These are phyloP conservation scores for Penicillium sclerotiorum DNA, from an alignment of 2,329 filamentous ascomycete species.

Conservation along the genomic window DNA sequence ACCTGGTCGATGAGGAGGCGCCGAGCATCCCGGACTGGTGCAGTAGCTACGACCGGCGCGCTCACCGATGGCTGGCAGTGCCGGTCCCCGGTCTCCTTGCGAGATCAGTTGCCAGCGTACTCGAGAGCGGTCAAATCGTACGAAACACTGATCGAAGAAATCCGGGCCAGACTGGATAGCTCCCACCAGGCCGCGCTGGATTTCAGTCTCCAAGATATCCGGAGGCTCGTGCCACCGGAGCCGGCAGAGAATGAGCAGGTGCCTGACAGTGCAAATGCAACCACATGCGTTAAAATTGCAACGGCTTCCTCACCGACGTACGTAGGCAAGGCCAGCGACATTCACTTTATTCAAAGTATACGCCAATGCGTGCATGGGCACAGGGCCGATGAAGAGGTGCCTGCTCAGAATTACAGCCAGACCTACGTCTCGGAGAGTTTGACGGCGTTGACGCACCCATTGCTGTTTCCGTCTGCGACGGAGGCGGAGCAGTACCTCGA, in stretches of 20 bases:
- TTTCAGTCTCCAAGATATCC: slow-evolving; percentile 1
- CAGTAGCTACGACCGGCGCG: not conserved
- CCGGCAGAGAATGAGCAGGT: not conserved
- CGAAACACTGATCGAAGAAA: slow-evolving; percentile 18
- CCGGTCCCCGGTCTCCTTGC: too few species aligned
- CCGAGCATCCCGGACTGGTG: not conserved
- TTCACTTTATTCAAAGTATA: slow-evolving; percentile 41
- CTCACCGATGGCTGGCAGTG: not conserved
- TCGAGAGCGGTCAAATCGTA: slow-evolving; percentile 12
- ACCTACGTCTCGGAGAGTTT: slow-evolving; percentile 15
- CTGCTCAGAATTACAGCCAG: slow-evolving; percentile 16
- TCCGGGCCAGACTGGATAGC: slow-evolving; percentile 14
- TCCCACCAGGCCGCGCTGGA: slow-evolving; percentile 2
- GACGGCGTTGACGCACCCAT: slow-evolving; percentile 11
- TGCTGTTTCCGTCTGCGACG: slow-evolving; percentile 16
- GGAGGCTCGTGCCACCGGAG: not conserved
- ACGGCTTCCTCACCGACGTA: slow-evolving; percentile 28
- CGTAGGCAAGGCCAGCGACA: slow-evolving; percentile 43
- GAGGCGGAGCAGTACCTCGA: slow-evolving; percentile 23
- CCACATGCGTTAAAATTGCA: not conserved
- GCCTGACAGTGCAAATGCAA: too few species aligned
- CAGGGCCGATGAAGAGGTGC: slow-evolving; percentile 23
- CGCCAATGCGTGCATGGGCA: slow-evolving; percentile 24
- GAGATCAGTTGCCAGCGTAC: too few species aligned
- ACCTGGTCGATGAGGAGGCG: slow-evolving; percentile 24